These are phyloP conservation scores for Articulospora tetracladia DNA, from an alignment of 495 filamentous ascomycete species.

Conservation along the genomic window DNA sequence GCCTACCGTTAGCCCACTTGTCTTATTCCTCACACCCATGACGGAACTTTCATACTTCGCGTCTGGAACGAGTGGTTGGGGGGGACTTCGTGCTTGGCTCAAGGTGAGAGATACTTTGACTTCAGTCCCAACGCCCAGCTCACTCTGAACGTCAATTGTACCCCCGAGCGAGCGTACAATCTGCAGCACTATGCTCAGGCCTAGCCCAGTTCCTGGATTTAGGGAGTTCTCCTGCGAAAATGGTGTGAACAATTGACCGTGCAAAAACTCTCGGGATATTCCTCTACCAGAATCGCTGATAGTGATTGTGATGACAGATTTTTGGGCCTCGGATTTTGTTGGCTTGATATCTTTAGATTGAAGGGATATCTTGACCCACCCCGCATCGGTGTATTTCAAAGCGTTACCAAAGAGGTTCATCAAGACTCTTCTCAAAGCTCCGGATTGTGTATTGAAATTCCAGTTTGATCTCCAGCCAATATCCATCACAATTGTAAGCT, in stretches of 20 bases:
- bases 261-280: conserved; percentile 62
- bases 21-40: neutral
- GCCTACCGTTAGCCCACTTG: neutral
- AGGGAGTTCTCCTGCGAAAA: conserved; percentile 68
- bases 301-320: too few species aligned
- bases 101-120: neutral
- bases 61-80: too few species aligned
- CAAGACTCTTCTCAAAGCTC: conserved; percentile 61
- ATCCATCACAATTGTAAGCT: conserved; percentile 26
- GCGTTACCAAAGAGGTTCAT: conserved; percentile 82
- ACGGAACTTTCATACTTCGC: neutral
- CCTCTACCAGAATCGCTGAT: conserved; percentile 33
- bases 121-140: conserved; percentile 10
- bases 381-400: conserved; percentile 68
- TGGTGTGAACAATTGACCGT: conserved; percentile 44
- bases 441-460: conserved; percentile 28
- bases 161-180: conserved; percentile 56
- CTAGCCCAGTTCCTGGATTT: conserved; percentile 59
- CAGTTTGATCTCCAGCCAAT: conserved; percentile 26
- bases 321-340: neutral
- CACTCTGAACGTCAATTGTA: conserved; percentile 44
- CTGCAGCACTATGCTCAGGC: conserved; percentile 62
- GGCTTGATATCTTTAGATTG: neutral
- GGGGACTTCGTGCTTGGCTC: neutral
- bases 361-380: conserved; percentile 46